A percentile compares a stretch with the other conserved stretches of the same genome.
Conservation (phyloP, 371 early-diverging fungal species). For the Choanephora cucurbitarum region DNA sequence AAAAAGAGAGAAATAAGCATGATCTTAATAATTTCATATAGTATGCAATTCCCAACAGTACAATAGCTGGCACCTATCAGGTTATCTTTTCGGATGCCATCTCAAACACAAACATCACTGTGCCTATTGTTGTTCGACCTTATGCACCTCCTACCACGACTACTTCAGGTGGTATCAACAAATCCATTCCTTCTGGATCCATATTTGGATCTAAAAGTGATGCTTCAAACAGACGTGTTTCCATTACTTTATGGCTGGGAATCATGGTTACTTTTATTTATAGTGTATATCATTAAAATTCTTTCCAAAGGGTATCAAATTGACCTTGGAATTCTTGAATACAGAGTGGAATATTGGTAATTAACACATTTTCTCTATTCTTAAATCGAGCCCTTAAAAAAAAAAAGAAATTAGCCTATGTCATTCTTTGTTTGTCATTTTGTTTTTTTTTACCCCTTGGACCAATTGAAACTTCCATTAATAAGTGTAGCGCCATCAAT, state of each 20-base stretch:
- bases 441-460: conserved; percentile 45
- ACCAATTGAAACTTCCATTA: conserved; percentile 67
- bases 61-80: conserved; percentile 37
- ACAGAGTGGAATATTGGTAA: conserved; percentile 55
- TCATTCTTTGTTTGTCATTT: neutral
- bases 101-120: conserved; percentile 36
- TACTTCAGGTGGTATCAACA: conserved; percentile 15
- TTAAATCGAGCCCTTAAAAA: conserved; percentile 53
- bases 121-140: conserved; percentile 40
- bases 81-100: conserved; percentile 37
- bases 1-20: neutral
- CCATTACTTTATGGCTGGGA: neutral
- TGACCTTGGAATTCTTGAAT: conserved; percentile 54
- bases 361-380: conserved; percentile 59
- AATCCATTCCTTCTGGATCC: conserved; percentile 24
- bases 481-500: conserved; percentile 49
- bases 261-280: neutral
- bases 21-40: conserved; percentile 1
- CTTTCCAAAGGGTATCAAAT: conserved; percentile 55
- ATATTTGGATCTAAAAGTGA: conserved; percentile 26
- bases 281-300: conserved; percentile 29
- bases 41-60: conserved; percentile 35
- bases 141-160: conserved; percentile 32
- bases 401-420: too few species aligned
- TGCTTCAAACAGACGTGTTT: neutral